These are phyloP conservation scores for Hyaloscypha finlandica DNA, from an alignment of 495 filamentous ascomycete species.

Conservation along the genomic window DNA sequence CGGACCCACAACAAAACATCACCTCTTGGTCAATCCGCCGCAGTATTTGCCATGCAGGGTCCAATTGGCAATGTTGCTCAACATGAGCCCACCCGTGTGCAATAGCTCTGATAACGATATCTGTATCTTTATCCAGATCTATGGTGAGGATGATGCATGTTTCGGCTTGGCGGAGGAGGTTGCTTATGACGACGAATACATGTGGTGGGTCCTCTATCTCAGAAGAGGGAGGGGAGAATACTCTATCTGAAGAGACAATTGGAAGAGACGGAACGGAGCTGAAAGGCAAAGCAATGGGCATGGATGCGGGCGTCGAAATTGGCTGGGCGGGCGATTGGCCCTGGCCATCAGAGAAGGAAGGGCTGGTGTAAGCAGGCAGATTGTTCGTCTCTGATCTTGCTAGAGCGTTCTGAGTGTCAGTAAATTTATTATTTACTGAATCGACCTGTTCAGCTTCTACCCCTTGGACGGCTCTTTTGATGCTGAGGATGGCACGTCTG, in stretches of 20 bases:
- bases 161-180: neutral
- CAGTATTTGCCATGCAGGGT: neutral
- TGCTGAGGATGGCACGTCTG: neutral
- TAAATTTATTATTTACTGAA: neutral
- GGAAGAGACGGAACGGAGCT: neutral
- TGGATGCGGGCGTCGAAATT: neutral
- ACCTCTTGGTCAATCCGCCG: neutral
- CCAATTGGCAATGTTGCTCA: neutral
- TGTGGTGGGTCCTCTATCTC: neutral
- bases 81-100: neutral
- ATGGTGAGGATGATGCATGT: neutral
- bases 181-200: neutral
- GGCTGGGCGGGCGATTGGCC: too few species aligned
- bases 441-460: neutral
- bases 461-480: neutral
- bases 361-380: neutral
- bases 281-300: neutral
- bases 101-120: neutral
- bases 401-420: neutral
- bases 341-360: too few species aligned
- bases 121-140: neutral
- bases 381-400: neutral
- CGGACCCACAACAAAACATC: neutral
- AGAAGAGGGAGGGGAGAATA: neutral
- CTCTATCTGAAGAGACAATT: neutral